phyloP scores from a whole-genome alignment of 2,329 filamentous ascomycete species.

The Aspergillus sclerotialis region DNA sequence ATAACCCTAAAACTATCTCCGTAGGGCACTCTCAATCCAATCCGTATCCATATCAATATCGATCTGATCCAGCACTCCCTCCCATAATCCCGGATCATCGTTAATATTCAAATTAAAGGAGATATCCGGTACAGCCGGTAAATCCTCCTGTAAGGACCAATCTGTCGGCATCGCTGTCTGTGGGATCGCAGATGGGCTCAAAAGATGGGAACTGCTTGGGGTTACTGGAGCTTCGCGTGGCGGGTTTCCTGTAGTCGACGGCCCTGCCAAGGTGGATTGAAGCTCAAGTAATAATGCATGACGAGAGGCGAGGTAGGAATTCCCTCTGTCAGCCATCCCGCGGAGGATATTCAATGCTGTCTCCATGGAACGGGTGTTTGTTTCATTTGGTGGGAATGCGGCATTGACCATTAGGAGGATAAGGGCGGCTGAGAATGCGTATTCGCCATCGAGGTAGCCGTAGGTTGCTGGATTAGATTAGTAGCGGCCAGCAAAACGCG shows the following conservation, averaged over 20 bases:
- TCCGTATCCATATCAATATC: slow-evolving; percentile 38
- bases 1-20: slow-evolving; percentile 12
- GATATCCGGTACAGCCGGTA: slow-evolving; percentile 22
- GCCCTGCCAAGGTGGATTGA: slow-evolving; percentile 19
- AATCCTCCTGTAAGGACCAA: slow-evolving; percentile 14
- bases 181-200: slow-evolving; percentile 4
- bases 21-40: slow-evolving; percentile 28
- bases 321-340: slow-evolving; percentile 48
- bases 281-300: slow-evolving; percentile 33
- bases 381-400: slow-evolving; percentile 42
- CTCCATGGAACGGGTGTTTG: slow-evolving; percentile 41
- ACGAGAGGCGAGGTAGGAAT: slow-evolving; percentile 42
- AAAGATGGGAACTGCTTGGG: slow-evolving; percentile 10
- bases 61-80: slow-evolving; percentile 33
- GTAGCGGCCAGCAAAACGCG: background rate
- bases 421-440: slow-evolving; percentile 49
- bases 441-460: slow-evolving; percentile 53
- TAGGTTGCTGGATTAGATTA: slow-evolving; percentile 41
- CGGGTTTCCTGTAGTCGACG: slow-evolving; percentile 4
- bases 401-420: slow-evolving; percentile 50
- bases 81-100: slow-evolving; percentile 36
- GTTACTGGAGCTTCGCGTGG: slow-evolving; percentile 6
- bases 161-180: slow-evolving; percentile 5
- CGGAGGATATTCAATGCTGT: slow-evolving; percentile 41
- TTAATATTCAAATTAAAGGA: slow-evolving; percentile 29